Percentiles rank a stretch among this genome's conserved stretches.
Evolutionary conservation across 2,329 filamentous ascomycete species (phyloP).

Genomic region (Sclerotinia spermophila): DNA sequence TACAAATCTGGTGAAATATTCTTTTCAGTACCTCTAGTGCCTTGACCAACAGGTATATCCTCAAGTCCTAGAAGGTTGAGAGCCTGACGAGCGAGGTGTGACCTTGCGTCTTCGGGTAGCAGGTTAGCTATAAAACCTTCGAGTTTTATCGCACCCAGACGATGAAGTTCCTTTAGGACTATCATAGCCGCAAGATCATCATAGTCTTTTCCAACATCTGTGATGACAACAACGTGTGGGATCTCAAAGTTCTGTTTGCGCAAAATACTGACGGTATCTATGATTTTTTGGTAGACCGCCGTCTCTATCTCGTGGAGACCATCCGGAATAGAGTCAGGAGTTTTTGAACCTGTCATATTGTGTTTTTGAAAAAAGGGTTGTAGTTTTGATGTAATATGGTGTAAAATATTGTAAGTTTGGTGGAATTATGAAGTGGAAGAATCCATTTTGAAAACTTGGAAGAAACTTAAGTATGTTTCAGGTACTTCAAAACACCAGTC

Average conservation of each 20-base stretch:
- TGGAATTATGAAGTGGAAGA: not conserved
- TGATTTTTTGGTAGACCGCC: not conserved
- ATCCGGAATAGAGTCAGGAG: not conserved
- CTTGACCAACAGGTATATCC: slow-evolving; percentile 28
- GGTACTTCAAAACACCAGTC: not conserved
- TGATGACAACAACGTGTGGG: slow-evolving; percentile 31
- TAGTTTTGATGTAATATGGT: not conserved
- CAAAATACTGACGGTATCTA: not conserved
- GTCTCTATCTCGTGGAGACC: not conserved
- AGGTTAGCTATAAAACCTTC: slow-evolving; percentile 34
- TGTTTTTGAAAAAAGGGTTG: not conserved
- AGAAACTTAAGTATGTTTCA: not conserved
- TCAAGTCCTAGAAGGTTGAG: slow-evolving; percentile 26
- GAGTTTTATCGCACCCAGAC: slow-evolving; percentile 29
- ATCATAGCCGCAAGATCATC: slow-evolving; percentile 35
- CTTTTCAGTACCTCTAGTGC: slow-evolving; percentile 11
- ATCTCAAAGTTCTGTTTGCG: not conserved
- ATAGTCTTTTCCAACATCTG: slow-evolving; percentile 35
- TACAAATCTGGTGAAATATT: slow-evolving; percentile 18
- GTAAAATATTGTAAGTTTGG: not conserved
- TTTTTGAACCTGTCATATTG: not conserved
- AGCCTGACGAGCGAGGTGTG: slow-evolving; percentile 29
- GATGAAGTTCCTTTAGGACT: slow-evolving; percentile 32
- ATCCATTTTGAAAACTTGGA: not conserved
- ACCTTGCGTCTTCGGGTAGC: slow-evolving; percentile 24